Evolutionary conservation across 2,329 filamentous ascomycete species (phyloP).

Genomic region (Cladorrhinum sp.): DNA sequence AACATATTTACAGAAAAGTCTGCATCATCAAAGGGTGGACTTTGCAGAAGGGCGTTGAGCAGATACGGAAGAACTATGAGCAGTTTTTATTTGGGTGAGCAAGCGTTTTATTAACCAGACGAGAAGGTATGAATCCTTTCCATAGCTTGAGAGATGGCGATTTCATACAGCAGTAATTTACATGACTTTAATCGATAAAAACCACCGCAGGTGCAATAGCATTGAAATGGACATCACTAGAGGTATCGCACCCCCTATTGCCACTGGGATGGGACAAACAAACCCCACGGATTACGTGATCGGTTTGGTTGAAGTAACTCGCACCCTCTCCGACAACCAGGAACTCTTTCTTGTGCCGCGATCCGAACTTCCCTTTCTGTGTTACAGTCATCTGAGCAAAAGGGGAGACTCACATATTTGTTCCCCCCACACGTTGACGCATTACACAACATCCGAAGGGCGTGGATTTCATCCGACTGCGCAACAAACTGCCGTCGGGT

Average conservation of each 20-base stretch:
- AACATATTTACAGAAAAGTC: constrained; percentile 71
- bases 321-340: not conserved
- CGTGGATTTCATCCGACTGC: not conserved
- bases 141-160: not conserved
- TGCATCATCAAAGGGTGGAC: constrained; percentile 77
- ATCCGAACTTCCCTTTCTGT: not conserved
- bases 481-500: not conserved
- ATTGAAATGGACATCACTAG: no score
- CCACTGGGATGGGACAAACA: no score
- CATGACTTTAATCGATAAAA: no score
- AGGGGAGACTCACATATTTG: not conserved
- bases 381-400: not conserved
- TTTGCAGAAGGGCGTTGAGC: constrained; percentile 65
- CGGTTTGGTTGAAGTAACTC: not conserved
- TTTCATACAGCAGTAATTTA: no score
- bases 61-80: constrained; percentile 71
- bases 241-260: no score
- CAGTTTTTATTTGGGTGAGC: constrained; percentile 66
- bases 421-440: not conserved
- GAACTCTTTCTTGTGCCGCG: not conserved
- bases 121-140: not conserved
- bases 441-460: not conserved
- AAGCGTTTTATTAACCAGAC: not conserved
- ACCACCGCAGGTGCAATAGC: no score
- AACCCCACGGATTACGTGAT: not conserved